Percentiles rank a stretch among this genome's conserved stretches.
These are phyloP conservation scores for Fagopyrum tataricum DNA, from an alignment of 148 eudicot species.

Conservation along the genomic window DNA sequence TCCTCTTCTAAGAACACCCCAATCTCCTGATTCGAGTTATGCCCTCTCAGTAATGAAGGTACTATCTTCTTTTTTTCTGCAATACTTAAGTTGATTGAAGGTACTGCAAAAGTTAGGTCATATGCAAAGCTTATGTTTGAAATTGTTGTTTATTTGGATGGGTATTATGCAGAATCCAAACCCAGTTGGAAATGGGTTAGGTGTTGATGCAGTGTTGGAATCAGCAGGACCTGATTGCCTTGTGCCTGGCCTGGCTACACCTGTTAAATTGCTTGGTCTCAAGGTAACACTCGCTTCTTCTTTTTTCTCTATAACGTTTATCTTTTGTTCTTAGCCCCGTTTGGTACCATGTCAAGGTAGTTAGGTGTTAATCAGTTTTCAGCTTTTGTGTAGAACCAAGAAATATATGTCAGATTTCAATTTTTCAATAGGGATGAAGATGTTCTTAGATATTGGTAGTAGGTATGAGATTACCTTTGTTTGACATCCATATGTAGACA, in stretches of 20 bases:
- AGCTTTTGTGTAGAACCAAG: not conserved
- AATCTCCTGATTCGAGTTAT: conserved; percentile 49
- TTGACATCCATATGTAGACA: no score
- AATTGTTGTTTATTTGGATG: conserved; percentile 12
- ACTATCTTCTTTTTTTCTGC: conserved; percentile 9
- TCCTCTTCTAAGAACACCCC: conserved; percentile 57
- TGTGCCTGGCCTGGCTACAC: conserved; percentile 81
- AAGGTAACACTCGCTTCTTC: conserved; percentile 40
- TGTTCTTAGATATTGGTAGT: no score
- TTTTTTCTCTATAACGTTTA: not conserved
- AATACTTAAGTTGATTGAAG: not conserved
- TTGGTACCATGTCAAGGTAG: no score
- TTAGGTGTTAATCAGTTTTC: no score
- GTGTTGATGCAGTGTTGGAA: conserved; percentile 72
- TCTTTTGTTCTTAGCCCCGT: not conserved
- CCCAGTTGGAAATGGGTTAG: conserved; percentile 80
- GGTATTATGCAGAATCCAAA: conserved; percentile 52
- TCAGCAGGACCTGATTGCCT: conserved; percentile 98
- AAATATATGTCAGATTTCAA: no score
- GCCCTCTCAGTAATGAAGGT: conserved; percentile 76
- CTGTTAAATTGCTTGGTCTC: conserved; percentile 77
- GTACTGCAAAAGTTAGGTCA: not conserved
- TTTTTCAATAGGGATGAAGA: no score
- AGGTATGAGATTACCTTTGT: no score
- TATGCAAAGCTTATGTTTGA: not conserved